Conservation (phyloP, 2,329 filamentous ascomycete species). For the Xylaria sp. region DNA sequence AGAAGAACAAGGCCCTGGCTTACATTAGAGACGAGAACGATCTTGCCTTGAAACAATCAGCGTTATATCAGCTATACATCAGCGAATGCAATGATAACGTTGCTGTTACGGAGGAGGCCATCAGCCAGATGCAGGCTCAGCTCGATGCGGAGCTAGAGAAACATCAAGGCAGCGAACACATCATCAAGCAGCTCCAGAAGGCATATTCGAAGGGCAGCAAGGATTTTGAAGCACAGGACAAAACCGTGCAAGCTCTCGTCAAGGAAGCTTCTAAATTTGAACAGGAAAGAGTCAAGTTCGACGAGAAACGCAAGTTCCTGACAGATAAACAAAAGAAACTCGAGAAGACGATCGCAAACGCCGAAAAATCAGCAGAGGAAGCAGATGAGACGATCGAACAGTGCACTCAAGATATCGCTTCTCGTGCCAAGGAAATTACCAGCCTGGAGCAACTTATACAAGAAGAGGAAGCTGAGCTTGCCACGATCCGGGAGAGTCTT, state of each 20-base stretch:
- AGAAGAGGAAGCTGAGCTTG: constrained; percentile 82
- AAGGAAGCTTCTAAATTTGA: constrained; percentile 95
- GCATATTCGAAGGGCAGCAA: constrained; percentile 84
- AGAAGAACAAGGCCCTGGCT: constrained; percentile 92
- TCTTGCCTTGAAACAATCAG: constrained; percentile 86
- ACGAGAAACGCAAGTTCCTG: constrained; percentile 97
- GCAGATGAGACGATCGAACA: constrained; percentile 82
- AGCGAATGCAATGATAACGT: constrained; percentile 91
- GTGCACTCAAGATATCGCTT: constrained; percentile 81
- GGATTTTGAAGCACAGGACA: constrained; percentile 84
- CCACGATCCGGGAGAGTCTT: constrained; percentile 83
- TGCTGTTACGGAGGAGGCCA: constrained; percentile 87
- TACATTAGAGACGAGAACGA: constrained; percentile 96
- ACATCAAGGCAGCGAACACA: constrained; percentile 87
- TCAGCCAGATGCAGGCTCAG: constrained; percentile 88
- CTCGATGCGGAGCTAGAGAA: constrained; percentile 90
- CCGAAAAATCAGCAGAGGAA: constrained; percentile 78
- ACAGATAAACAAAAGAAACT: constrained; percentile 92
- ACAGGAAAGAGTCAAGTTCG: constrained; percentile 96
- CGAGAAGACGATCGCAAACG: constrained; percentile 84
- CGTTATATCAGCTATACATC: constrained; percentile 92
- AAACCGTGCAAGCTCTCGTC: constrained; percentile 78
- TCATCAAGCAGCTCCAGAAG: constrained; percentile 90
- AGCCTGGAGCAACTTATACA: constrained; percentile 81
- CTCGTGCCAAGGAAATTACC: constrained; percentile 77